phyloP scores from a whole-genome alignment of 805 yeast species.

The Metschnikowia continentalis region DNA sequence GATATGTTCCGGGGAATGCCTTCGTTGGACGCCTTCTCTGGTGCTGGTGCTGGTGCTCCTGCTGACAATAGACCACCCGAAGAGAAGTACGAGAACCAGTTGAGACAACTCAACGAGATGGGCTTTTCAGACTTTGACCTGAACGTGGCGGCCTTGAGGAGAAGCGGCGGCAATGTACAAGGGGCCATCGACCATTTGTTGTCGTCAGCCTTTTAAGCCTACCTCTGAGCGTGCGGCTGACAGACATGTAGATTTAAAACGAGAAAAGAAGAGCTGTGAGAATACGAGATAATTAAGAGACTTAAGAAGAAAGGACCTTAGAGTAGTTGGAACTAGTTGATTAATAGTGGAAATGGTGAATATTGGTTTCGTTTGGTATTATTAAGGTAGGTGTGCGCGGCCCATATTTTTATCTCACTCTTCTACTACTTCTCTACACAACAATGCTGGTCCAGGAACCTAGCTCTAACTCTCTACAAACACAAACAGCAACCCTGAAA shows the following conservation, averaged over 20 bases:
- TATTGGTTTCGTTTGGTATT: neutral
- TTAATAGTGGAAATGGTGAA: too few relatives aligned
- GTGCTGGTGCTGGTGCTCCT: slow-evolving; percentile 28
- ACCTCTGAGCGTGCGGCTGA: too few relatives aligned
- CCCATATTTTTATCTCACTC: neutral
- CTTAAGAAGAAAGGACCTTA: too few relatives aligned
- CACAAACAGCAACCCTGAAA: neutral
- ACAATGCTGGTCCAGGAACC: slow-evolving; percentile 3
- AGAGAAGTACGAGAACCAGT: slow-evolving; percentile 40
- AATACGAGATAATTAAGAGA: too few relatives aligned
- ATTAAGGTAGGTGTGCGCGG: neutral
- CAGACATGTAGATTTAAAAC: too few relatives aligned
- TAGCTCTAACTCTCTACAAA: neutral
- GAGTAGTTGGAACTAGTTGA: too few relatives aligned
- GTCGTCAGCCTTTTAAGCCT: slow-evolving; percentile 6
- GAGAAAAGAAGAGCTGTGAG: too few relatives aligned
- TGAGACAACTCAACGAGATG: slow-evolving; percentile 46
- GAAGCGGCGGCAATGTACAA: slow-evolving; percentile 96
- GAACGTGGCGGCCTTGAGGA: slow-evolving; percentile 85
- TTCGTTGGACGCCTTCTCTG: slow-evolving; percentile 48
- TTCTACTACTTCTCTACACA: neutral
- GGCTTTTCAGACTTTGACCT: slow-evolving; percentile 87
- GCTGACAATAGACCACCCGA: slow-evolving; percentile 44
- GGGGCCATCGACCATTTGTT: slow-evolving; percentile 90
- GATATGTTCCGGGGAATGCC: slow-evolving; percentile 35